A percentile compares a stretch with the other conserved stretches of the same genome.
phyloP scores from a whole-genome alignment of 2,329 filamentous ascomycete species.

The Scytalidium lignicola region DNA sequence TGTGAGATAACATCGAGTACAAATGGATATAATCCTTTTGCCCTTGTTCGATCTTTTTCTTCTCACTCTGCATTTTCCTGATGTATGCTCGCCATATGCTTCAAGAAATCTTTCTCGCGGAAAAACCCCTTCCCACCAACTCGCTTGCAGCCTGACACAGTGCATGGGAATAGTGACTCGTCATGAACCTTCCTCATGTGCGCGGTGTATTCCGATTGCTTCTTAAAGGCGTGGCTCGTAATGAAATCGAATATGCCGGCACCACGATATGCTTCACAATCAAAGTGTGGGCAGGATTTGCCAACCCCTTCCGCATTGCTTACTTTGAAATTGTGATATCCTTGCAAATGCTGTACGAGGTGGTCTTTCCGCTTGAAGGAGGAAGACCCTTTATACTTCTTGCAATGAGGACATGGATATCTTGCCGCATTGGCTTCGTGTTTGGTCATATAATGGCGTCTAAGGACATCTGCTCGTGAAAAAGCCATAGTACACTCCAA shows the following conservation, averaged over 20 bases:
- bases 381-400: constrained; percentile 24
- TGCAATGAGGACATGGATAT: constrained; percentile 29
- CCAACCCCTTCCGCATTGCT: constrained; percentile 6
- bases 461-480: constrained; percentile 22
- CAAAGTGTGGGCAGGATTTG: constrained; percentile 15
- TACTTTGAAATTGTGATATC: constrained; percentile 30
- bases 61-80: no score
- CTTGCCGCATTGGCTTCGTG: constrained; percentile 7
- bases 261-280: constrained; percentile 17
- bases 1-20: no score
- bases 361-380: constrained; percentile 35
- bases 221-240: constrained; percentile 1
- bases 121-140: constrained; percentile 15
- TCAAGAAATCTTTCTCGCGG: constrained; percentile 14
- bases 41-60: no score
- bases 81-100: no score
- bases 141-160: constrained; percentile 22
- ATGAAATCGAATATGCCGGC: constrained; percentile 8
- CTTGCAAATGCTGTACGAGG: constrained; percentile 31
- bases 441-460: constrained; percentile 19
- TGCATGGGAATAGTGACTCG: constrained; percentile 29
- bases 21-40: no score
- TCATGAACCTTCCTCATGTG: constrained; percentile 33
- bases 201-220: constrained; percentile 24
- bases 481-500: constrained; percentile 21